Percentiles rank a stretch among this genome's conserved stretches.
These are phyloP conservation scores for Fusarium nygamai DNA, from an alignment of 2,329 filamentous ascomycete species.

Conservation along the genomic window DNA sequence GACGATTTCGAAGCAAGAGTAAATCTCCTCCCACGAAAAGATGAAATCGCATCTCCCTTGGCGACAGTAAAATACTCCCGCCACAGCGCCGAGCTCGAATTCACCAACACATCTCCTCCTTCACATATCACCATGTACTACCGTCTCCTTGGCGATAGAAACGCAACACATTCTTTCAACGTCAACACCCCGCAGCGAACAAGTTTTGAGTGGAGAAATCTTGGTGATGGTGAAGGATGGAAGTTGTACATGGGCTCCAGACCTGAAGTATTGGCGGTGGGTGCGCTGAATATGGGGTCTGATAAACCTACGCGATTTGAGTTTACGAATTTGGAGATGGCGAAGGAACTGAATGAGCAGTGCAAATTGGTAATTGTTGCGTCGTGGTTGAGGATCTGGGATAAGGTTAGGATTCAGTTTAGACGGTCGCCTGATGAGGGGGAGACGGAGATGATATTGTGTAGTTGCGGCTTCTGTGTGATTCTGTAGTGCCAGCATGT, in stretches of 20 bases:
- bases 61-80: neutral
- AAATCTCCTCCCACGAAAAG: neutral
- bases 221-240: neutral
- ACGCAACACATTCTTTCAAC: neutral
- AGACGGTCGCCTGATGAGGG: neutral
- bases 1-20: neutral
- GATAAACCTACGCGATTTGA: neutral
- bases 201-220: neutral
- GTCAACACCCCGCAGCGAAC: neutral
- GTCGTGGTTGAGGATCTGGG: conserved; percentile 5
- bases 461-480: neutral
- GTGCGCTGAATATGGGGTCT: neutral
- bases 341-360: neutral
- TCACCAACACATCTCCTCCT: neutral
- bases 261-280: neutral
- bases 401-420: neutral
- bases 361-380: neutral
- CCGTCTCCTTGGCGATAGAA: neutral
- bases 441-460: neutral
- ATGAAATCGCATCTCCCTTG: neutral
- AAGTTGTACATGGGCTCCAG: neutral
- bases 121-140: neutral
- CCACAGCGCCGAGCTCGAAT: neutral
- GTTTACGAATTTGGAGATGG: neutral
- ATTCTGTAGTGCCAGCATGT: neutral